A percentile compares a stretch with the other conserved stretches of the same genome.
These are phyloP conservation scores for Aspergillus neotritici DNA, from an alignment of 2,329 filamentous ascomycete genomes.

Conservation along the genomic window DNA sequence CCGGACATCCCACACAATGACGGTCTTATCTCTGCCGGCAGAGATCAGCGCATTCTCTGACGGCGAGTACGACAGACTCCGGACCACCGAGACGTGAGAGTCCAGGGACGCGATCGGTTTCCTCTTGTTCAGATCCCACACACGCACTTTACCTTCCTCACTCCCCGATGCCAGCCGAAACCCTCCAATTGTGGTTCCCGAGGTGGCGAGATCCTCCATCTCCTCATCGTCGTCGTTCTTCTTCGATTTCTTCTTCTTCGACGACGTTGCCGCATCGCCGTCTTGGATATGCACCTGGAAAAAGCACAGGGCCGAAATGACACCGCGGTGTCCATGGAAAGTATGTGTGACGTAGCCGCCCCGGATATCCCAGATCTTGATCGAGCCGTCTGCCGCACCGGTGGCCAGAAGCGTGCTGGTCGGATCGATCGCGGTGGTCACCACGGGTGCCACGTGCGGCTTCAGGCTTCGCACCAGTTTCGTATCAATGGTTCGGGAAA, in stretches of 20 bases:
- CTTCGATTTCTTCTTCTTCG: constrained; percentile 44
- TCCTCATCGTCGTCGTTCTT: constrained; percentile 39
- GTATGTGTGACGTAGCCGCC: constrained; percentile 91
- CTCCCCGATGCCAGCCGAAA: constrained; percentile 85
- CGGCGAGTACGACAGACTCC: constrained; percentile 73
- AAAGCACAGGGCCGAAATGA: constrained; percentile 86
- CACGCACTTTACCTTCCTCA: constrained; percentile 84
- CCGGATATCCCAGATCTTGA: constrained; percentile 94
- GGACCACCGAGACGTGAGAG: constrained; percentile 92
- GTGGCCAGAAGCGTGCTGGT: constrained; percentile 88
- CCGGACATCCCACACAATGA: constrained; percentile 81
- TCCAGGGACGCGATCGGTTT: constrained; percentile 72
- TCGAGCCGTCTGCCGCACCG: constrained; percentile 83
- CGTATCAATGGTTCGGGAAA: constrained; percentile 55
- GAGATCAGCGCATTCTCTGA: constrained; percentile 72
- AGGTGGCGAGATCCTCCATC: constrained; percentile 37
- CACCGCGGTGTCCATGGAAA: constrained; percentile 84
- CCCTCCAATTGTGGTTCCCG: constrained; percentile 47
- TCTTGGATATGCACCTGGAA: constrained; percentile 63
- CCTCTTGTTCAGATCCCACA: constrained; percentile 87
- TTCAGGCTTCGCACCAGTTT: constrained; percentile 75
- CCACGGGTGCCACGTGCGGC: constrained; percentile 83
- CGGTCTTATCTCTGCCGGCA: constrained; percentile 84
- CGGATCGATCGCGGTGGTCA: constrained; percentile 75
- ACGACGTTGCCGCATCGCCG: constrained; percentile 35